These are phyloP conservation scores for Dactylellina cionopaga DNA, from an alignment of 2,329 filamentous ascomycete genomes.

Conservation along the genomic window DNA sequence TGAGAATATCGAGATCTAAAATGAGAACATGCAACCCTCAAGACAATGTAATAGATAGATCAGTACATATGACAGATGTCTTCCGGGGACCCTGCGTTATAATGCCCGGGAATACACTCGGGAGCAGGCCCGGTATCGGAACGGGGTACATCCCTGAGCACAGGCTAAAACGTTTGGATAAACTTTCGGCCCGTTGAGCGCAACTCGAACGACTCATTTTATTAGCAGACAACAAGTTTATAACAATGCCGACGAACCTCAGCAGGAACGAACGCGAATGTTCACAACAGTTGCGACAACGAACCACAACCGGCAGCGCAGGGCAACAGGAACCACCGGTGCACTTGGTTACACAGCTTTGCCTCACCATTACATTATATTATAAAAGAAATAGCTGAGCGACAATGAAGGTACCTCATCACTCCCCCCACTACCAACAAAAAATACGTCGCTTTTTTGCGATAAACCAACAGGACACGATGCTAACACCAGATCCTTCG, in stretches of 20 bases:
- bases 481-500: constrained; percentile 14
- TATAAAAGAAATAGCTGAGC: neutral
- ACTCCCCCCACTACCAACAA: neutral
- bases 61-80: too few species aligned
- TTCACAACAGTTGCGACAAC: constrained; percentile 1
- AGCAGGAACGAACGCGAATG: neutral
- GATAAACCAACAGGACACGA: neutral
- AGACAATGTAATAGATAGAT: too few species aligned
- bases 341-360: constrained; percentile 14
- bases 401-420: constrained; percentile 12
- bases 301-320: too few species aligned
- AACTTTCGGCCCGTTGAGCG: constrained; percentile 37
- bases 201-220: constrained; percentile 9
- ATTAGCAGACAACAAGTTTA: constrained; percentile 1
- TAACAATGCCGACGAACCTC: neutral
- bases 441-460: too few species aligned
- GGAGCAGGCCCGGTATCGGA: too few species aligned
- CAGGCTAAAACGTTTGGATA: constrained; percentile 36
- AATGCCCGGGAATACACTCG: too few species aligned
- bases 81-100: too few species aligned
- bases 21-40: too few species aligned
- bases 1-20: too few species aligned
- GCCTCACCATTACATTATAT: neutral
- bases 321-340: neutral
- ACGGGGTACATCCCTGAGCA: constrained; percentile 18